These are phyloP conservation scores for Penicillium sp. DNA, from an alignment of 2,329 filamentous ascomycete species.

Conservation along the genomic window DNA sequence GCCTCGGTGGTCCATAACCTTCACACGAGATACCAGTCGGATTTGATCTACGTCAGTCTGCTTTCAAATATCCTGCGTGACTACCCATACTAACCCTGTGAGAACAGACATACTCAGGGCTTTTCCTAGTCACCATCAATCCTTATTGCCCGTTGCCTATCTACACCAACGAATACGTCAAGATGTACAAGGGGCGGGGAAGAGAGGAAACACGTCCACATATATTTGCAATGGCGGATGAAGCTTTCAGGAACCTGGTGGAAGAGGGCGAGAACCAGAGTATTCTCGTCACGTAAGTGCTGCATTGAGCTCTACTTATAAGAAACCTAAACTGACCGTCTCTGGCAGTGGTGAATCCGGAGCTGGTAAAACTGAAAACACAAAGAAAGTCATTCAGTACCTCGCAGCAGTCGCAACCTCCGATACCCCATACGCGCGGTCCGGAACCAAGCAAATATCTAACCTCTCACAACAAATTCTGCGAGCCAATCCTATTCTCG, in stretches of 20 bases:
- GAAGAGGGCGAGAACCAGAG: conserved; percentile 96
- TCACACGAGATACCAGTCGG: conserved; percentile 89
- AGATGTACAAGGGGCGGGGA: conserved; percentile 92
- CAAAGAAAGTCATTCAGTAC: conserved; percentile 99
- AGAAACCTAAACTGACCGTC: not conserved
- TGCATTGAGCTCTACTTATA: not conserved
- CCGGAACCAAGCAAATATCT: conserved; percentile 66
- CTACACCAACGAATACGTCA: conserved; percentile 94
- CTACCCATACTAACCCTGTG: not conserved
- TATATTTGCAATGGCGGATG: conserved; percentile 96
- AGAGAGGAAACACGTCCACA: conserved; percentile 95
- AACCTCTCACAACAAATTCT: conserved; percentile 96
- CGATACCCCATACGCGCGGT: conserved; percentile 64
- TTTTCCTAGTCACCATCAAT: conserved; percentile 96
- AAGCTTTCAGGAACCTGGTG: conserved; percentile 91
- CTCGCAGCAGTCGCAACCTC: conserved; percentile 88
- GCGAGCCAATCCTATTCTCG: conserved; percentile 92
- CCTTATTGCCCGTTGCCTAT: conserved; percentile 94
- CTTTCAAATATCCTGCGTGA: not conserved
- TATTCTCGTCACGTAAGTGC: conserved; percentile 78
- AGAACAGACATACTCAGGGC: conserved; percentile 83
- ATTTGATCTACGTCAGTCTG: conserved; percentile 74
- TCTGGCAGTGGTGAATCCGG: conserved; percentile 76
- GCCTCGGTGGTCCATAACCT: conserved; percentile 97
- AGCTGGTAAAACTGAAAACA: conserved; percentile 98